Evolutionary conservation across 805 yeast species (phyloP).

Genomic region (Nakazawaea ishiwadae): DNA sequence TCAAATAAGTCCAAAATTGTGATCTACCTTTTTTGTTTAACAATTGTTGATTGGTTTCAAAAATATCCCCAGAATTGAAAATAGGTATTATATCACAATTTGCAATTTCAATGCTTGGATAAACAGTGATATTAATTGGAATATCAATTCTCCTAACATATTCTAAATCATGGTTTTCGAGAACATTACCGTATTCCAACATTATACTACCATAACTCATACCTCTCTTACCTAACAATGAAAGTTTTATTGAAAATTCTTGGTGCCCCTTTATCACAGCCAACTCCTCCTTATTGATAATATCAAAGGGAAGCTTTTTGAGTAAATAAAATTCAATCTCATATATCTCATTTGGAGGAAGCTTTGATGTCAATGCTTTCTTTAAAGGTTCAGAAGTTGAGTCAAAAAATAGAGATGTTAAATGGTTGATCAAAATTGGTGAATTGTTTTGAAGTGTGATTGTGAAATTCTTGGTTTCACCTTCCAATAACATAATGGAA

Average conservation of each 20-base stretch:
- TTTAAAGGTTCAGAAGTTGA: constrained; percentile 65
- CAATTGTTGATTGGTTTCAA: constrained; percentile 14
- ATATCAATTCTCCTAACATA: constrained; percentile 56
- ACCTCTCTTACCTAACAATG: constrained; percentile 68
- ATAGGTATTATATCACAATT: constrained; percentile 73
- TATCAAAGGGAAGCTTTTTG: constrained; percentile 50
- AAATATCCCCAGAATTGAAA: constrained; percentile 23
- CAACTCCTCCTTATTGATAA: constrained; percentile 43
- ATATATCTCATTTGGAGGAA: constrained; percentile 60
- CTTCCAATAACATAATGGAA: constrained; percentile 76
- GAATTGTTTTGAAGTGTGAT: constrained; percentile 57
- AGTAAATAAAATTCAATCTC: constrained; percentile 70
- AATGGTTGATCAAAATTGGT: constrained; percentile 44
- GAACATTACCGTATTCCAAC: constrained; percentile 56
- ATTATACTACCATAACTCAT: constrained; percentile 60
- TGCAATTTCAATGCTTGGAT: constrained; percentile 68
- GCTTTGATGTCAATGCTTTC: constrained; percentile 40
- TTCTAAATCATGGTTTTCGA: constrained; percentile 19
- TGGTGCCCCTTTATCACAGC: constrained; percentile 33
- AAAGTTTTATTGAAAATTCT: constrained; percentile 44
- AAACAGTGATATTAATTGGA: constrained; percentile 67
- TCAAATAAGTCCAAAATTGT: constrained; percentile 8
- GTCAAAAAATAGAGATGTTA: constrained; percentile 65
- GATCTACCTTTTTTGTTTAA: neutral
- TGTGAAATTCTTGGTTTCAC: constrained; percentile 53